Percentiles rank a stretch among this genome's conserved stretches.
phyloP scores from a whole-genome alignment of 148 eudicot species.

The Chenopodium formosanum region DNA sequence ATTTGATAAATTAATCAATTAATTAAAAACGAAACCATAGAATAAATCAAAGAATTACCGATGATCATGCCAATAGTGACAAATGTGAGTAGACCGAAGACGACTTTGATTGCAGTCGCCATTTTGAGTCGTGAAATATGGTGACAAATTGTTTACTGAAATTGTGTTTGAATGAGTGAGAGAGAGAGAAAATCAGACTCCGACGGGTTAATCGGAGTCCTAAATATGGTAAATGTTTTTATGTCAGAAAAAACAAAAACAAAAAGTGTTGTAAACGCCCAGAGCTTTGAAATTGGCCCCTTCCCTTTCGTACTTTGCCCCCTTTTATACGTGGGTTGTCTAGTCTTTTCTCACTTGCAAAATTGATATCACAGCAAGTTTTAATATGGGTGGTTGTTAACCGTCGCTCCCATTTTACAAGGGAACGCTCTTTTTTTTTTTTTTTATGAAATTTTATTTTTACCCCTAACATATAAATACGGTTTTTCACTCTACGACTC shows the following conservation, averaged over 20 bases:
- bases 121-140: slow-evolving; percentile 16
- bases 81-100: slow-evolving; percentile 65
- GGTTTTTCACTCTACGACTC: too few species aligned
- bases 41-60: slow-evolving; percentile 36
- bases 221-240: not conserved
- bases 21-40: not conserved
- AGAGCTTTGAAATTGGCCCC: not conserved
- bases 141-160: not conserved
- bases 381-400: too few species aligned
- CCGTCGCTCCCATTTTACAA: too few species aligned
- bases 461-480: too few species aligned
- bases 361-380: too few species aligned
- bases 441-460: too few species aligned
- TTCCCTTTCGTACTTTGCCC: too few species aligned
- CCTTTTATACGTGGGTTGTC: not conserved
- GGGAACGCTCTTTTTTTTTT: too few species aligned
- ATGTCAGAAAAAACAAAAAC: not conserved
- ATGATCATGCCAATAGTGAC: slow-evolving; percentile 73
- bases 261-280: not conserved
- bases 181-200: not conserved
- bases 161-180: not conserved
- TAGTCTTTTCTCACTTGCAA: too few species aligned
- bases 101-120: slow-evolving; percentile 53
- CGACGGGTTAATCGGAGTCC: not conserved
- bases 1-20: not conserved